Conservation (phyloP, 2,329 filamentous ascomycete genomes). For the Coleophoma cylindrospora region DNA sequence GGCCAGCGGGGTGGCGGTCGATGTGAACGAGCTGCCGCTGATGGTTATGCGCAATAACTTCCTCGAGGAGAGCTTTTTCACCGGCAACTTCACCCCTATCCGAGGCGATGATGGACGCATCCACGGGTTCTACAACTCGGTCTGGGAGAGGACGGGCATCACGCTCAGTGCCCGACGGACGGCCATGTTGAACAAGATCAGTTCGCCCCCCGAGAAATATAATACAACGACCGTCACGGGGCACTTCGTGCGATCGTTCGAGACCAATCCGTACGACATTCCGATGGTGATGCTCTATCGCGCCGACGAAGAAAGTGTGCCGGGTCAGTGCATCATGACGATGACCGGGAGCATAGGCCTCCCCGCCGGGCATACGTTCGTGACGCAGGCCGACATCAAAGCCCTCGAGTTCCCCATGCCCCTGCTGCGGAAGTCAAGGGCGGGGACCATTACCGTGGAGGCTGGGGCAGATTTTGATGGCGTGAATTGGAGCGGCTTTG, state of each 20-base stretch:
- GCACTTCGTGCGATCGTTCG: constrained; percentile 15
- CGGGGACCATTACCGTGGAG: constrained; percentile 12
- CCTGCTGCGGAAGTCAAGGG: constrained; percentile 13
- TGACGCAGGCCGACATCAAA: constrained; percentile 11
- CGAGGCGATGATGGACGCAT: constrained; percentile 15
- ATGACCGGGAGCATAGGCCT: constrained; percentile 18
- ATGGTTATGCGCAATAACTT: constrained; percentile 17
- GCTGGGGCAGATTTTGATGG: constrained; percentile 16
- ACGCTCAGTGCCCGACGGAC: constrained; percentile 18
- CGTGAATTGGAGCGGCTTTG: constrained; percentile 14
- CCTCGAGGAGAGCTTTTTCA: constrained; percentile 21
- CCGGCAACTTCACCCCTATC: constrained; percentile 21
- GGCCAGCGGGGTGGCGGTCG: constrained; percentile 10
- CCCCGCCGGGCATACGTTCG: constrained; percentile 1
- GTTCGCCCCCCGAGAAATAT: constrained; percentile 2
- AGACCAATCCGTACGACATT: constrained; percentile 18
- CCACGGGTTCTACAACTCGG: constrained; percentile 18
- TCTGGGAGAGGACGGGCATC: constrained; percentile 17
- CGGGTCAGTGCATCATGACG: constrained; percentile 4
- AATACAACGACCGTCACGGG: neutral
- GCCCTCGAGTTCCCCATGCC: constrained; percentile 15
- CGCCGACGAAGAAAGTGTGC: constrained; percentile 14
- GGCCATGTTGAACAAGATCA: constrained; percentile 15
- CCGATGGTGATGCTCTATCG: constrained; percentile 22
- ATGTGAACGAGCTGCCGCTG: constrained; percentile 17